Evolutionary conservation across 371 early-diverging fungal species (phyloP).

Genomic region (Mucor racemosus): DNA sequence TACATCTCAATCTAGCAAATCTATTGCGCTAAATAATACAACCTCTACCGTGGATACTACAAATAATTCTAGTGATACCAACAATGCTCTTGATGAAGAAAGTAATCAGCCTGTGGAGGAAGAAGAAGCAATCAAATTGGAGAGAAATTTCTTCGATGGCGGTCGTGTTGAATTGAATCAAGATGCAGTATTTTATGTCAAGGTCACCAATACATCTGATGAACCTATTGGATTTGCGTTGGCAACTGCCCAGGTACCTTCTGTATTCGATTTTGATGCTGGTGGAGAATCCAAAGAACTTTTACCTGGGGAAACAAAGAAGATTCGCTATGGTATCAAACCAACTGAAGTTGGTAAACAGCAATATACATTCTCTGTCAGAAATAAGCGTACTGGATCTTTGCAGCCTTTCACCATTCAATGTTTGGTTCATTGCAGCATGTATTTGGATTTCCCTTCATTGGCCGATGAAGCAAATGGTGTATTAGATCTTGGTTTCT

Average conservation of each 20-base stretch:
- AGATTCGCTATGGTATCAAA: constrained; percentile 63
- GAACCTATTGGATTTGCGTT: constrained; percentile 44
- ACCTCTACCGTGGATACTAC: not conserved
- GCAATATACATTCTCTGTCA: constrained; percentile 52
- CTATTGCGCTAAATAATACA: not conserved
- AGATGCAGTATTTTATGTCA: constrained; percentile 60
- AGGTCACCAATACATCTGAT: constrained; percentile 56
- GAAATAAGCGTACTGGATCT: constrained; percentile 37
- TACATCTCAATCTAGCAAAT: not conserved
- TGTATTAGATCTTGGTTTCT: constrained; percentile 81
- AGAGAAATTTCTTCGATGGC: constrained; percentile 59
- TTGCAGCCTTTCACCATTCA: constrained; percentile 59
- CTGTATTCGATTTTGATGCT: constrained; percentile 40
- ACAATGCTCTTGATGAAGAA: not conserved
- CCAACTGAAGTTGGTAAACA: constrained; percentile 63
- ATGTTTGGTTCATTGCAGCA: constrained; percentile 59
- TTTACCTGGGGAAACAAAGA: constrained; percentile 58
- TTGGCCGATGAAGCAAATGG: constrained; percentile 57
- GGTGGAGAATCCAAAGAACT: constrained; percentile 34
- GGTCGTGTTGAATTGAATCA: constrained; percentile 65
- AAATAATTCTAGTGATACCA: not conserved
- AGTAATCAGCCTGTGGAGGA: not conserved
- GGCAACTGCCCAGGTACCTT: constrained; percentile 25
- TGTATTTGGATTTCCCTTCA: constrained; percentile 71
- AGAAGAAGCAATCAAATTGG: constrained; percentile 44